These are phyloP conservation scores for Liquidambar formosana DNA, from an alignment of 164 flowering plant species.

Conservation along the genomic window DNA sequence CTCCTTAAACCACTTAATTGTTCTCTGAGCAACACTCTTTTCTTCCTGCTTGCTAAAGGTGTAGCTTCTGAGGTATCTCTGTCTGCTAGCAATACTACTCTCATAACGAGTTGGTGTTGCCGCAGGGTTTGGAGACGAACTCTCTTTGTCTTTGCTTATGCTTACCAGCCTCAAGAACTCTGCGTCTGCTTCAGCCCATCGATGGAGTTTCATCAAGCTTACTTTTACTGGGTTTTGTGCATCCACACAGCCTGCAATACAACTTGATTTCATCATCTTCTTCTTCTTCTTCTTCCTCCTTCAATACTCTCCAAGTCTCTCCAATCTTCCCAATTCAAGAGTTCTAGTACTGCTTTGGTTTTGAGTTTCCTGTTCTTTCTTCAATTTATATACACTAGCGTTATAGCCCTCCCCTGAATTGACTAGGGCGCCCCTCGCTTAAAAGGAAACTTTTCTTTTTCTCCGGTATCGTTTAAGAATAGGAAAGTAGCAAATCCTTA, in stretches of 20 bases:
- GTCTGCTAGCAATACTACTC: neutral
- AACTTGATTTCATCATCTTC: too few species aligned
- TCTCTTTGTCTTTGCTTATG: neutral
- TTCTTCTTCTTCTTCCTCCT: too few species aligned
- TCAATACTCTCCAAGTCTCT: too few species aligned
- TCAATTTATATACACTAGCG: too few species aligned
- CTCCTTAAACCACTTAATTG: constrained; percentile 1
- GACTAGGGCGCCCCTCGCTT: too few species aligned
- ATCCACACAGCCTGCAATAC: too few species aligned
- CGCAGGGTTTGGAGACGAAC: neutral
- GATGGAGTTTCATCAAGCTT: constrained; percentile 10
- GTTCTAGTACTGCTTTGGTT: too few species aligned
- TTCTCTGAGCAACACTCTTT: neutral
- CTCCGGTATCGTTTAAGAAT: too few species aligned
- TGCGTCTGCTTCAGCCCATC: constrained; percentile 11
- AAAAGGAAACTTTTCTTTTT: neutral
- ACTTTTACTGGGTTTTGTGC: neutral
- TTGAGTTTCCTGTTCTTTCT: too few species aligned
- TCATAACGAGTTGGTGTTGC: neutral
- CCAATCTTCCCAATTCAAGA: too few species aligned
- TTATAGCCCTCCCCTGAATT: too few species aligned
- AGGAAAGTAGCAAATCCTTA: too few species aligned
- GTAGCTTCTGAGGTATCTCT: constrained; percentile 6
- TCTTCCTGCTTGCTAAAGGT: constrained; percentile 1
- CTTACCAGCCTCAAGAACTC: constrained; percentile 3